These are phyloP conservation scores for Citrus sinensis DNA, from an alignment of 345 rosid genomes.

Conservation along the genomic window DNA sequence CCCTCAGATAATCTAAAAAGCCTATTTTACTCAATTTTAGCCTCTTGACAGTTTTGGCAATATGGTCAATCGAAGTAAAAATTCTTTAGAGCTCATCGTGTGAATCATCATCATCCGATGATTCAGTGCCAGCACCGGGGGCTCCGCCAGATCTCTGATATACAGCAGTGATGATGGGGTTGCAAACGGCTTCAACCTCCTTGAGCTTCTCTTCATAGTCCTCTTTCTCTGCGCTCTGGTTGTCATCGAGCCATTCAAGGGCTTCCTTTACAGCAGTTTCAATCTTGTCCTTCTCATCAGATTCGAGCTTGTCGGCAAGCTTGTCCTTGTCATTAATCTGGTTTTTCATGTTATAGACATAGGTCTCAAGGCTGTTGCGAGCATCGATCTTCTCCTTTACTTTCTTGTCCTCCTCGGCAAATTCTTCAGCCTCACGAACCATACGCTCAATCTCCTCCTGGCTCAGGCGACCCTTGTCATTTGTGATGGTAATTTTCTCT, in stretches of 20 bases:
- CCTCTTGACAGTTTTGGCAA: background rate
- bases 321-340: constrained; percentile 87
- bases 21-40: constrained; percentile 14
- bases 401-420: constrained; percentile 95
- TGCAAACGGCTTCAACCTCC: constrained; percentile 93
- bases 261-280: constrained; percentile 89
- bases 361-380: constrained; percentile 83
- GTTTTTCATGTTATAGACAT: constrained; percentile 94
- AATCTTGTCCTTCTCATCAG: constrained; percentile 87
- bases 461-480: constrained; percentile 90
- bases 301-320: constrained; percentile 91
- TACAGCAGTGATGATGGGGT: constrained; percentile 81
- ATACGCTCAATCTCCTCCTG: constrained; percentile 95
- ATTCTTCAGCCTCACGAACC: constrained; percentile 95
- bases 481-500: constrained; percentile 93
- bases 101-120: constrained; percentile 44
- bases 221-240: constrained; percentile 81
- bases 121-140: constrained; percentile 41
- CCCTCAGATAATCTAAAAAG: constrained; percentile 14
- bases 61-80: constrained; percentile 10
- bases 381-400: constrained; percentile 93
- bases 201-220: constrained; percentile 96
- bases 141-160: constrained; percentile 88
- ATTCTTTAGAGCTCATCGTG: constrained; percentile 59
- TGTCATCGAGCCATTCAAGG: constrained; percentile 89